Percentiles rank a stretch among this genome's conserved stretches.
phyloP scores from a whole-genome alignment of 108 stramenopile genomes.

The Cafeteria roenbergensis region DNA sequence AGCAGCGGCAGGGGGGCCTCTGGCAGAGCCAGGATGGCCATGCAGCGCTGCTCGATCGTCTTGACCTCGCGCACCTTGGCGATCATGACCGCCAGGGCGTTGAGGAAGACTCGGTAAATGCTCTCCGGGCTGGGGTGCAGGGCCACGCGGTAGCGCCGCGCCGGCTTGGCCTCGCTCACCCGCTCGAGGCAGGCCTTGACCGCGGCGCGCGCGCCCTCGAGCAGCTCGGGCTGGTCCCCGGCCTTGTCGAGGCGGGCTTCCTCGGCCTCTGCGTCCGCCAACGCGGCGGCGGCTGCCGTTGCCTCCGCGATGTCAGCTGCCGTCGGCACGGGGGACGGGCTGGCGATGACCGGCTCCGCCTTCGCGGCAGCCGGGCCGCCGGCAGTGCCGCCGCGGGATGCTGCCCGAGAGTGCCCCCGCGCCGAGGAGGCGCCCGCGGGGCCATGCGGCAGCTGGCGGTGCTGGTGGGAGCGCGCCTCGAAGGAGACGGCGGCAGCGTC shows the following conservation, averaged over 20 bases:
- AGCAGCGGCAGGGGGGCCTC: background rate
- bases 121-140: background rate
- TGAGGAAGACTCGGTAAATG: background rate
- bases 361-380: too few species aligned
- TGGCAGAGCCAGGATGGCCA: background rate
- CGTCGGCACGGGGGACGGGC: too few species aligned
- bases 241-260: background rate
- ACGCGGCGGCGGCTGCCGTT: background rate
- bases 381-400: too few species aligned
- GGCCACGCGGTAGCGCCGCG: background rate
- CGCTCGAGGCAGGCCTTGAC: background rate
- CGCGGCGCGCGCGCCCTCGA: background rate
- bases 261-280: background rate
- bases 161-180: background rate
- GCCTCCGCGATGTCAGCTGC: background rate
- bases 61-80: background rate
- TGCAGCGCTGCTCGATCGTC: background rate
- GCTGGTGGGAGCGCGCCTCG: too few species aligned
- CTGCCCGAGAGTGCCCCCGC: too few species aligned
- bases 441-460: too few species aligned
- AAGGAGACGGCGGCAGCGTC: too few species aligned
- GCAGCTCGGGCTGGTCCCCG: too few species aligned
- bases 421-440: too few species aligned
- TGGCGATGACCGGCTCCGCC: too few species aligned
- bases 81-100: background rate